A percentile compares a stretch with the other conserved stretches of the same genome.
Evolutionary conservation across 108 stramenopile genomes (phyloP).

Genomic region (Thalassiosira profunda): DNA sequence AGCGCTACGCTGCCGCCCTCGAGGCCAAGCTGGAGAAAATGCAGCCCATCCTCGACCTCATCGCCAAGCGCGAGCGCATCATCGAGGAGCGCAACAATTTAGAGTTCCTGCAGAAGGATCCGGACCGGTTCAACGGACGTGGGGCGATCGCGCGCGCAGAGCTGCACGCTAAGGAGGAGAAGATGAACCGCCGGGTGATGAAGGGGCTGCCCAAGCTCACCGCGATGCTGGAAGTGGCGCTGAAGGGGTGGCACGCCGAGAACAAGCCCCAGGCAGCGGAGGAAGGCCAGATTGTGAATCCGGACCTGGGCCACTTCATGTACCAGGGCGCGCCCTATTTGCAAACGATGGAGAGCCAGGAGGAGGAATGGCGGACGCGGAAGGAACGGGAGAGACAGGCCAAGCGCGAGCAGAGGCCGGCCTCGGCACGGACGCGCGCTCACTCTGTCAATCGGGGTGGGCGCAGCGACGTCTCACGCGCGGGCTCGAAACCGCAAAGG

Average conservation of each 20-base stretch:
- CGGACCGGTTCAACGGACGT: slow-evolving; percentile 87
- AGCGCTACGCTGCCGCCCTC: slow-evolving; percentile 69
- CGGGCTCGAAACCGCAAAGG: no score
- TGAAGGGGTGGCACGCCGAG: slow-evolving; percentile 68
- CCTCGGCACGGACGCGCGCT: no score
- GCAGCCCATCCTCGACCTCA: slow-evolving; percentile 87
- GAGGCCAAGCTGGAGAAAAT: slow-evolving; percentile 77
- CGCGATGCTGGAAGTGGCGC: slow-evolving; percentile 57
- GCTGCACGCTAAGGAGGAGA: slow-evolving; percentile 94
- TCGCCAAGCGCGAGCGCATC: slow-evolving; percentile 88
- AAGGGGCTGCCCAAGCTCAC: slow-evolving; percentile 86
- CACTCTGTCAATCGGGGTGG: no score
- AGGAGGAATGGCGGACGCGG: slow-evolving; percentile 82
- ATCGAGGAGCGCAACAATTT: slow-evolving; percentile 77
- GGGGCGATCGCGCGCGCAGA: slow-evolving; percentile 86
- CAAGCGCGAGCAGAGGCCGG: slow-evolving; percentile 81
- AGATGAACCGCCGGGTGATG: slow-evolving; percentile 89
- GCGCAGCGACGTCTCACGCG: no score
- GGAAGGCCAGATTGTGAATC: slow-evolving; percentile 43
- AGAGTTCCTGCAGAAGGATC: slow-evolving; percentile 88
- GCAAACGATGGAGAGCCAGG: slow-evolving; percentile 72
- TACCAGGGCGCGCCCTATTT: slow-evolving; percentile 71
- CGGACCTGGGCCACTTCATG: slow-evolving; percentile 59
- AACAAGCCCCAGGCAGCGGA: slow-evolving; percentile 32
- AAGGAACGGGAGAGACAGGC: slow-evolving; percentile 74